Evolutionary conservation across 2,329 filamentous ascomycete genomes (phyloP), one percentile per base, ranked within the genome.

Genomic region (Xylariales sp.): DNA sequence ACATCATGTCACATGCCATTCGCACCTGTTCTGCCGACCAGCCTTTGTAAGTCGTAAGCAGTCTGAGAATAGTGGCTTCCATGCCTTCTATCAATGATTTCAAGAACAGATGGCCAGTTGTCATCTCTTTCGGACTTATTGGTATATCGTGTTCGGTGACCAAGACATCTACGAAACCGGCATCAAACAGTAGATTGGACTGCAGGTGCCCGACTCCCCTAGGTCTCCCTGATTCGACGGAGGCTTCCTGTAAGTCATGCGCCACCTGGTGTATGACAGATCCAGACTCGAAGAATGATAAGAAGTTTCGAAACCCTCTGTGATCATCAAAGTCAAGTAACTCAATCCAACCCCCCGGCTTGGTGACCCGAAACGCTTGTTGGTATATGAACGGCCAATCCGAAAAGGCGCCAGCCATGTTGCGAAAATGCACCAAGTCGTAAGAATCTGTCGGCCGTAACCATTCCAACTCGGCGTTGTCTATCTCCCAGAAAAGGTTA

Each of bases 401-500:
- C 0, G 60, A 57, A 53, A 81, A 79, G 8, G 76, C 68, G 8
- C 75, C 77, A 14, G 72, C 62, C 66, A 81, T 69, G 46, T 71
- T 65, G 4, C 77, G 70, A 42, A 79, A 60, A 51, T 81, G 77
- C 20, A 81, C 66, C 10, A 81, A 58, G 52, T 81, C 77, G 47
- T 77, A 74, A 10, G 66, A 58, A 51, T 78, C 60, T 3, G 66
- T 56, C 4, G 69, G 66, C 11, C 73, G 69, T 44, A 77, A 72
- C 76, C 76, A 80, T 31, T 78, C 74, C 18, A 66, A 57, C 54
- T 79, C 74, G 33, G 75, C 76, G 49, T 80, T 73, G 49, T 80
- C 75, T 4, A 80, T 67, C 56, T 79, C 74, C 59, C 78, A 80
- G 50, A 73, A 77, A 28, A 78, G 69, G 46, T 80, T 80, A 52